Evolutionary conservation across 306 rosid genomes (phyloP).

Genomic region (Senna siamea): DNA sequence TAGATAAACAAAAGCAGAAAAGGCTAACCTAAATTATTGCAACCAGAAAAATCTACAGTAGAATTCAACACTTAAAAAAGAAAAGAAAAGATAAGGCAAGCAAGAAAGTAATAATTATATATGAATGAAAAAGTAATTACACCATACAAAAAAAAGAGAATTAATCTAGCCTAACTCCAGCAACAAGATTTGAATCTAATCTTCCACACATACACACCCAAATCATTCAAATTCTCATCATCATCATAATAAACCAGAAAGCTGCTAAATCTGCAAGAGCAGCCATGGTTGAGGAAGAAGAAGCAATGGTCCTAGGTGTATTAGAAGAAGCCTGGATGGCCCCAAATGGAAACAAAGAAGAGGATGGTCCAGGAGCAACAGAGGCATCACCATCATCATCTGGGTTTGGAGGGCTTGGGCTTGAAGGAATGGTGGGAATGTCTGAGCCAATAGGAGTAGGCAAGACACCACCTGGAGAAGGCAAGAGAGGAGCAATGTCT

Average conservation of each 20-base stretch:
- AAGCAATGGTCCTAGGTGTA: conserved; percentile 34
- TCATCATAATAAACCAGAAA: conserved; percentile 16
- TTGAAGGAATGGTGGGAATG: conserved; percentile 85
- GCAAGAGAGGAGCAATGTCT: conserved; percentile 87
- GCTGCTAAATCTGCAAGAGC: conserved; percentile 53
- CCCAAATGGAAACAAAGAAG: conserved; percentile 66
- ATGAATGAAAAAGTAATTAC: conserved; percentile 43
- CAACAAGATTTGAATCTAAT: conserved; percentile 41
- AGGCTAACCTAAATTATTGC: conserved; percentile 35
- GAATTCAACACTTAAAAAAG: not conserved
- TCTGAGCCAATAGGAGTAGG: conserved; percentile 64
- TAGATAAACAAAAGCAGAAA: conserved; percentile 5
- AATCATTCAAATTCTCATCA: conserved; percentile 48
- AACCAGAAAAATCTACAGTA: conserved; percentile 36
- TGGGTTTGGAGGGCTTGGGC: conserved; percentile 92
- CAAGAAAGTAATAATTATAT: conserved; percentile 25
- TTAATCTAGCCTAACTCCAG: conserved; percentile 22
- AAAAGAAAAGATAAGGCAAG: conserved; percentile 26
- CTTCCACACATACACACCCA: conserved; percentile 17
- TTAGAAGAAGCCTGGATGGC: conserved; percentile 54
- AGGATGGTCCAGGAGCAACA: conserved; percentile 54
- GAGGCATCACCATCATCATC: conserved; percentile 42
- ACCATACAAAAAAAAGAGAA: conserved; percentile 30
- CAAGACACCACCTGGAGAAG: conserved; percentile 71
- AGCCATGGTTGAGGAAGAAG: conserved; percentile 25